These are phyloP conservation scores for Ustilago bromivora DNA, from an alignment of 1,284 basidiomycete genomes.

Conservation along the genomic window DNA sequence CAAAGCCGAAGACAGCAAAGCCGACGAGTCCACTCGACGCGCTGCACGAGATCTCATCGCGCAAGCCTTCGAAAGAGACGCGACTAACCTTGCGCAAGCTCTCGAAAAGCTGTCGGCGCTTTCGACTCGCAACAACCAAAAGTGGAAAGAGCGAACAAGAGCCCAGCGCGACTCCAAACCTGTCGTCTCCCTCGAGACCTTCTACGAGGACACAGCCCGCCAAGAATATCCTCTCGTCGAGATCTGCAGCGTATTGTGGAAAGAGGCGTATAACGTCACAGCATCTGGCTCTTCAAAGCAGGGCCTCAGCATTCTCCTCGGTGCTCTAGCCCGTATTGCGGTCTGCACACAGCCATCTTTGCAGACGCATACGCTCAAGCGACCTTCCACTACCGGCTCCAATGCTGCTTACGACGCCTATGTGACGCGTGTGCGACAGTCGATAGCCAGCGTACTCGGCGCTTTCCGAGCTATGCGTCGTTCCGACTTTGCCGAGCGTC, in stretches of 20 bases:
- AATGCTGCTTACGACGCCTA: constrained; percentile 41
- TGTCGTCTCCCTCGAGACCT: constrained; percentile 12
- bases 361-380: constrained; percentile 48
- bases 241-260: constrained; percentile 53
- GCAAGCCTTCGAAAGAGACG: constrained; percentile 49
- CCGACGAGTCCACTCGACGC: constrained; percentile 23
- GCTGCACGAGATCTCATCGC: constrained; percentile 48
- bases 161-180: constrained; percentile 29
- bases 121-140: constrained; percentile 26
- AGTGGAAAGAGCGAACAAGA: constrained; percentile 30
- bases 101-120: constrained; percentile 35
- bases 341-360: constrained; percentile 47
- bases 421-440: constrained; percentile 39
- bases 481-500: constrained; percentile 34
- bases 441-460: constrained; percentile 37
- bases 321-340: constrained; percentile 39
- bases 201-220: constrained; percentile 30
- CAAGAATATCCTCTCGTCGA: constrained; percentile 32
- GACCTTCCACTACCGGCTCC: constrained; percentile 18
- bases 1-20: constrained; percentile 19
- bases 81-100: constrained; percentile 24
- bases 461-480: constrained; percentile 45
- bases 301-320: constrained; percentile 44
- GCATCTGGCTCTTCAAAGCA: constrained; percentile 16
- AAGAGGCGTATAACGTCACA: constrained; percentile 44